Conservation (phyloP, 768 basidiomycete genomes). For the Macrolepiota dolichaula region DNA sequence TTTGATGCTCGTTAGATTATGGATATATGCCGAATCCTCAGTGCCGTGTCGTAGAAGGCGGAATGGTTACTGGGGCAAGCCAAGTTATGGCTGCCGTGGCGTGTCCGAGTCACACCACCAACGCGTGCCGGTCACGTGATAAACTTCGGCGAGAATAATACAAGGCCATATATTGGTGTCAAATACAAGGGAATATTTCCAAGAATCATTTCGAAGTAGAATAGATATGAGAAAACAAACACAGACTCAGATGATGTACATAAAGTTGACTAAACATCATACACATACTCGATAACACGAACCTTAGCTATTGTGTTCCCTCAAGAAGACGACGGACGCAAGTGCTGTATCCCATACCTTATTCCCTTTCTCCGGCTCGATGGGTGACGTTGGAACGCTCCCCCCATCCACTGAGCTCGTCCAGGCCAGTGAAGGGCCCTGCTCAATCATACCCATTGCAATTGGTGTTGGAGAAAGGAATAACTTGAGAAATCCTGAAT, state of each 20-base stretch:
- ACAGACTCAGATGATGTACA: background rate
- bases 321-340: slow-evolving; percentile 24
- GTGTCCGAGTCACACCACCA: background rate
- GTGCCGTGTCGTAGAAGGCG: background rate
- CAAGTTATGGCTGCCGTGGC: background rate
- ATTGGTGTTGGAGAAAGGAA: slow-evolving; percentile 53
- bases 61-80: background rate
- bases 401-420: slow-evolving; percentile 9
- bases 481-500: slow-evolving; percentile 54
- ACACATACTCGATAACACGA: background rate
- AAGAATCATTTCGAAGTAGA: background rate
- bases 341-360: slow-evolving; percentile 31
- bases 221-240: background rate
- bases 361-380: slow-evolving; percentile 2
- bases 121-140: background rate
- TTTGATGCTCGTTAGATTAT: background rate
- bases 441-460: slow-evolving; percentile 47
- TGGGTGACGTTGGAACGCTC: slow-evolving; percentile 6
- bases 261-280: background rate
- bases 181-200: background rate
- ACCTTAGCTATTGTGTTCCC: background rate
- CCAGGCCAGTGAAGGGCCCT: slow-evolving; percentile 24
- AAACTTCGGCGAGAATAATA: background rate
- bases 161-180: background rate
- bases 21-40: background rate